Evolutionary conservation across 1,284 basidiomycete species (phyloP).

Genomic region (Agroathelia rolfsii): DNA sequence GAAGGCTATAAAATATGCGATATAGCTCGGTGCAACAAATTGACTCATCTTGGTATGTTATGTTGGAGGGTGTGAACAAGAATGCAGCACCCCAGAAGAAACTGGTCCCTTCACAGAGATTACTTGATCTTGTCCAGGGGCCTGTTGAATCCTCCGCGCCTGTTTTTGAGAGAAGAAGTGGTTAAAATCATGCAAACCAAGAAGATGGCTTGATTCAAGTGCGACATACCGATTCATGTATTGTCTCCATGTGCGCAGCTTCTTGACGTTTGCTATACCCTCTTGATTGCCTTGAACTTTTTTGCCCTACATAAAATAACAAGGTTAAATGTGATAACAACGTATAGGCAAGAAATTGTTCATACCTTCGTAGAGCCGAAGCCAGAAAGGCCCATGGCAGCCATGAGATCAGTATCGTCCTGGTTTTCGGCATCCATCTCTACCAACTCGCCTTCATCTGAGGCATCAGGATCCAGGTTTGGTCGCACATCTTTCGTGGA

Average conservation of each 20-base stretch:
- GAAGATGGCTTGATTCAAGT: not conserved
- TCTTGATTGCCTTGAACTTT: conserved; percentile 76
- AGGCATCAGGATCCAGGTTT: conserved; percentile 30
- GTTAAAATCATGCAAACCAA: no score
- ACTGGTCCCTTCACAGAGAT: conserved; percentile 12
- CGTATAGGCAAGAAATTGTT: conserved; percentile 8
- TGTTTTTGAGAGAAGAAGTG: no score
- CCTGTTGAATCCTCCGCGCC: conserved; percentile 89
- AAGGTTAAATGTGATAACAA: conserved; percentile 1
- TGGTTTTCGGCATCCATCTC: conserved; percentile 58
- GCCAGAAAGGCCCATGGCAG: conserved; percentile 83
- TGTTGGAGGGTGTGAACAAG: no score
- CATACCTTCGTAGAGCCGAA: conserved; percentile 87
- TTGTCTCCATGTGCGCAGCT: conserved; percentile 89
- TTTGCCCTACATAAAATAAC: conserved; percentile 53
- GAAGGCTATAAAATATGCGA: no score
- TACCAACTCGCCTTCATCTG: conserved; percentile 52
- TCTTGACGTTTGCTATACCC: conserved; percentile 70
- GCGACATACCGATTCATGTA: conserved; percentile 79
- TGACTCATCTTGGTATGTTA: no score
- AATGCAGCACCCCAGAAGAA: no score
- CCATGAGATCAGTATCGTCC: conserved; percentile 77
- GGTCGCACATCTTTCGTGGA: conserved; percentile 17
- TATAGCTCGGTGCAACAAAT: no score
- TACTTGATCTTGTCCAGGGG: conserved; percentile 50